Percentiles rank a stretch among this genome's conserved stretches.
phyloP scores from a whole-genome alignment of 164 flowering plant species.

The Hamamelis virginiana region DNA sequence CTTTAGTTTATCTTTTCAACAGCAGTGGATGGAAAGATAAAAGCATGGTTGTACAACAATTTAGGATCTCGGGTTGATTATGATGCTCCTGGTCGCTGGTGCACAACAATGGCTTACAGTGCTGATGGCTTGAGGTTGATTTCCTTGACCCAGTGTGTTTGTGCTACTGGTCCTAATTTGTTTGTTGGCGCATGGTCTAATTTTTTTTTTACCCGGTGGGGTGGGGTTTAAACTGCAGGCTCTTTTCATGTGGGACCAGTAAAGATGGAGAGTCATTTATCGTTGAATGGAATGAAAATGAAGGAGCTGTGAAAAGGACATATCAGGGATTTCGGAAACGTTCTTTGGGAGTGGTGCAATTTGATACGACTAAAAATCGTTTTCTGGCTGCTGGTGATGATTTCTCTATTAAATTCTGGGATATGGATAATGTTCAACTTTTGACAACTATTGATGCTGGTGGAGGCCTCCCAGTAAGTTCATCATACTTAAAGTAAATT shows the following conservation, averaged over 20 bases:
- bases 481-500: neutral
- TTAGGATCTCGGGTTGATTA: conserved; percentile 87
- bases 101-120: conserved; percentile 92
- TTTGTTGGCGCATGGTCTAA: neutral
- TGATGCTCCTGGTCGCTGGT: conserved; percentile 90
- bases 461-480: conserved; percentile 75
- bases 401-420: conserved; percentile 81
- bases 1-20: conserved; percentile 87
- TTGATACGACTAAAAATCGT: conserved; percentile 78
- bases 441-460: conserved; percentile 72
- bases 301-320: conserved; percentile 81
- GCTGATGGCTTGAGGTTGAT: conserved; percentile 84
- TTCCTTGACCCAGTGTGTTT: neutral
- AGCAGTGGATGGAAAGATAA: conserved; percentile 88
- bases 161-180: neutral
- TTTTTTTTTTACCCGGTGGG: neutral
- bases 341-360: conserved; percentile 78
- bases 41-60: conserved; percentile 91
- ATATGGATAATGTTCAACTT: conserved; percentile 74
- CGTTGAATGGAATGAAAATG: conserved; percentile 96
- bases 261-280: conserved; percentile 86
- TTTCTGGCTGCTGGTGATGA: conserved; percentile 92
- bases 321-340: conserved; percentile 80
- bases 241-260: conserved; percentile 90
- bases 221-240: conserved; percentile 37